Conservation (phyloP, 306 rosid genomes). For the Vicia sativa region DNA sequence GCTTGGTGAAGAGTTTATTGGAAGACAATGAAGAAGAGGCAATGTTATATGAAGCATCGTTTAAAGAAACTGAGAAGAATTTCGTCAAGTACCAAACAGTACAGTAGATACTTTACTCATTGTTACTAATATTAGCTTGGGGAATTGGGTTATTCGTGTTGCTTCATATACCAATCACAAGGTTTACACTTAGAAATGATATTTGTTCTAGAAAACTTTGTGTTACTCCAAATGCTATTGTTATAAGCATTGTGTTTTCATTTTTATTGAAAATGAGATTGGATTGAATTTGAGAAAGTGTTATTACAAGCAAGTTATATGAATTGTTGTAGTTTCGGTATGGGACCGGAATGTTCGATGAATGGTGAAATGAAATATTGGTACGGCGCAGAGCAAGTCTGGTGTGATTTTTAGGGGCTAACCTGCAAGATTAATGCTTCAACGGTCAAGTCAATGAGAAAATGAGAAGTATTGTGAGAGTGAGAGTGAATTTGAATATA, state of each 20-base stretch:
- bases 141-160: slow-evolving; percentile 86
- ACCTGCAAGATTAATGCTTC: no score
- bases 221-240: slow-evolving; percentile 77
- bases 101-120: slow-evolving; percentile 79
- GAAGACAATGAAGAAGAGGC: slow-evolving; percentile 50
- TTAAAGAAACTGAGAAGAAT: slow-evolving; percentile 67
- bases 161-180: slow-evolving; percentile 72
- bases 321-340: background rate
- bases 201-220: slow-evolving; percentile 71
- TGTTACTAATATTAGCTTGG: slow-evolving; percentile 75
- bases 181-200: slow-evolving; percentile 70
- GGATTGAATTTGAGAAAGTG: background rate
- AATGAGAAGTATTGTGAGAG: no score
- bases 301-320: background rate
- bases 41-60: slow-evolving; percentile 72
- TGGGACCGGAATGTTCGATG: no score
- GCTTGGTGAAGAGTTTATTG: slow-evolving; percentile 63
- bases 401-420: no score
- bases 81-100: slow-evolving; percentile 70
- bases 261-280: background rate
- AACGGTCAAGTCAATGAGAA: no score
- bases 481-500: no score
- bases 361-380: no score
- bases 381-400: no score
- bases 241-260: slow-evolving; percentile 49